These are phyloP conservation scores for Cucurbita moschata DNA, from an alignment of 306 rosid species.

Conservation along the genomic window DNA sequence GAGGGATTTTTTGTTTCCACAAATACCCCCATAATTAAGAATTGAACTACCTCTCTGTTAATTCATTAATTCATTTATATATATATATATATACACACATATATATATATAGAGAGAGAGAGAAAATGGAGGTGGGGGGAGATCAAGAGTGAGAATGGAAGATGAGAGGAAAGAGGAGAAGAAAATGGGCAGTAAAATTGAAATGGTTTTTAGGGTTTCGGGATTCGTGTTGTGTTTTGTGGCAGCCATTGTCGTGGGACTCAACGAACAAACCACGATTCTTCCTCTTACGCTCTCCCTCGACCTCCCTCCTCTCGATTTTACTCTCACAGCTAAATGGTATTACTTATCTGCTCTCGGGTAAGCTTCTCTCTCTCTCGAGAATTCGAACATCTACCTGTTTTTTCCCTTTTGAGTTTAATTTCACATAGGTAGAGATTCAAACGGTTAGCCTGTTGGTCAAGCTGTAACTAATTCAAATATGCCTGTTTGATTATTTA, in stretches of 20 bases:
- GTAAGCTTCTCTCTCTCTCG: constrained; percentile 22
- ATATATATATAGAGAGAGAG: neutral
- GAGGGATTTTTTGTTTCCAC: neutral
- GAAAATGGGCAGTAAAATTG: neutral
- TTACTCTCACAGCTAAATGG: constrained; percentile 56
- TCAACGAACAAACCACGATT: constrained; percentile 34
- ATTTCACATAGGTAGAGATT: neutral
- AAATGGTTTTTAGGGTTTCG: constrained; percentile 37
- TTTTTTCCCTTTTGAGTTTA: neutral
- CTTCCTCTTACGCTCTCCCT: constrained; percentile 14
- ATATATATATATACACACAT: too few relatives aligned
- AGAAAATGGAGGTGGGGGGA: constrained; percentile 11
- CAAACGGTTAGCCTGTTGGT: neutral
- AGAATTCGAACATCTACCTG: too few relatives aligned
- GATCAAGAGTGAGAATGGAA: neutral
- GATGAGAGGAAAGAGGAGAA: neutral
- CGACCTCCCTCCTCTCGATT: constrained; percentile 30
- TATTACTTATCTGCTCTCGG: constrained; percentile 43
- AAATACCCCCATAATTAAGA: neutral
- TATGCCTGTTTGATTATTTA: too few relatives aligned
- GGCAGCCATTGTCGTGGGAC: constrained; percentile 40
- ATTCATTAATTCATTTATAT: neutral
- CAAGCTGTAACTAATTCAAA: too few relatives aligned
- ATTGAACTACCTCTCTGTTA: neutral
- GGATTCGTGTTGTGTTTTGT: constrained; percentile 26